A percentile compares a stretch with the other conserved stretches of the same genome.
These are phyloP conservation scores for Scorias spongiosa DNA, from an alignment of 2,329 filamentous ascomycete species.

Conservation along the genomic window DNA sequence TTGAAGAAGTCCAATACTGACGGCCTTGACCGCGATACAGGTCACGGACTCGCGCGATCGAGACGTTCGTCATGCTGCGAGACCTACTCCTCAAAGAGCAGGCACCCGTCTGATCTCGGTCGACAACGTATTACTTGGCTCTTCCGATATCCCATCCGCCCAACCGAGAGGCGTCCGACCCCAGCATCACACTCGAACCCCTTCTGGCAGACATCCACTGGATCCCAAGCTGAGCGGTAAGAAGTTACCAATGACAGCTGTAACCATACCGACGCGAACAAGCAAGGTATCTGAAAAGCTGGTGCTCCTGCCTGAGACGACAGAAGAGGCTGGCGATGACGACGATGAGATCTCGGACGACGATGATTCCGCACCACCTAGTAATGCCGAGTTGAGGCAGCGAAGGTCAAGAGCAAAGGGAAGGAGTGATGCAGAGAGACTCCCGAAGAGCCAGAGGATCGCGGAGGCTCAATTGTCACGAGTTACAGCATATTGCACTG, in stretches of 20 bases:
- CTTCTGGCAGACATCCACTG: conserved; percentile 36
- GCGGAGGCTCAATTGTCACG: conserved; percentile 62
- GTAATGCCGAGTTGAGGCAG: conserved; percentile 52
- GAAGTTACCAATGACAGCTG: conserved; percentile 31
- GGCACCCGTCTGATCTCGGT: conserved; percentile 65
- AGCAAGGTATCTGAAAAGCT: conserved; percentile 94
- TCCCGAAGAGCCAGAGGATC: conserved; percentile 74
- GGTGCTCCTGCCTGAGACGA: conserved; percentile 79
- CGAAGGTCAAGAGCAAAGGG: conserved; percentile 48
- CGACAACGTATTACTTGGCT: conserved; percentile 87
- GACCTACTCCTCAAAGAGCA: conserved; percentile 9
- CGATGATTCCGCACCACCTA: conserved; percentile 44
- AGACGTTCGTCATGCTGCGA: not conserved
- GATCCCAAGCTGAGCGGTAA: conserved; percentile 42
- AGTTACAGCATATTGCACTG: conserved; percentile 91
- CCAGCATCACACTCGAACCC: conserved; percentile 30
- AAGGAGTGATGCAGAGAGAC: conserved; percentile 85
- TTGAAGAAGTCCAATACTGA: not conserved
- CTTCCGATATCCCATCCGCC: conserved; percentile 87
- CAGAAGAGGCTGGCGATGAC: conserved; percentile 31
- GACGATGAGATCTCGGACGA: conserved; percentile 39
- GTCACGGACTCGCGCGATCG: not conserved
- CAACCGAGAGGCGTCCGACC: conserved; percentile 56
- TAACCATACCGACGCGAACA: conserved; percentile 62
- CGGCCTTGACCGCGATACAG: not conserved